phyloP scores from a whole-genome alignment of 352 stramenopile species.

The Globisporangium orthogonon region DNA sequence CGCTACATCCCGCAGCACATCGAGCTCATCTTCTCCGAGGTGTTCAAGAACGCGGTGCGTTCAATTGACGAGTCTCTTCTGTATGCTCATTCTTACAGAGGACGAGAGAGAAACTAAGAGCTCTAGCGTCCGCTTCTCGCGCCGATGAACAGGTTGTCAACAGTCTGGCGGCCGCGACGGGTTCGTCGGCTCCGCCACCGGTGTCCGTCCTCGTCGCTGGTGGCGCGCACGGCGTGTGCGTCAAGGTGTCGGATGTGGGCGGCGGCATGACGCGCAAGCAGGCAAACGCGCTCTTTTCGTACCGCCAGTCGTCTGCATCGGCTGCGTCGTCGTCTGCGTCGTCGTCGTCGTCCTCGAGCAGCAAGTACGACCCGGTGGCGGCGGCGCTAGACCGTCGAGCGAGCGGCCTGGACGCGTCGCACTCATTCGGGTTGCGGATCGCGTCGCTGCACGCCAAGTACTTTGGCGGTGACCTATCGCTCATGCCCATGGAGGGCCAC shows the following conservation, averaged over 20 bases:
- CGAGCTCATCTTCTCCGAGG: slow-evolving; percentile 74
- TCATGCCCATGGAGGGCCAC: slow-evolving; percentile 99
- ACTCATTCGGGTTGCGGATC: slow-evolving; percentile 90
- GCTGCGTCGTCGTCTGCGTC: slow-evolving; percentile 3
- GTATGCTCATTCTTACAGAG: background rate
- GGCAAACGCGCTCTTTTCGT: slow-evolving; percentile 64
- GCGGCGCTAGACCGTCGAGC: slow-evolving; percentile 62
- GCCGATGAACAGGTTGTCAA: slow-evolving; percentile 25
- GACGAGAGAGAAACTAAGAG: background rate
- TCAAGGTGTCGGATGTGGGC: slow-evolving; percentile 76
- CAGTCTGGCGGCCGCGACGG: slow-evolving; percentile 28
- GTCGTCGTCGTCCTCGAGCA: slow-evolving; percentile 9
- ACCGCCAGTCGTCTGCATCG: slow-evolving; percentile 31
- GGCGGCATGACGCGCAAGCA: slow-evolving; percentile 71
- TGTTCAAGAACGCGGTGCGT: slow-evolving; percentile 71
- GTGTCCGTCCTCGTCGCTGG: slow-evolving; percentile 61
- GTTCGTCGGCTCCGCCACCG: slow-evolving; percentile 27
- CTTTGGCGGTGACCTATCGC: slow-evolving; percentile 97
- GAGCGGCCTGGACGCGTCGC: slow-evolving; percentile 55
- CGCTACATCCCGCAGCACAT: slow-evolving; percentile 81
- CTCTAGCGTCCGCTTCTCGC: background rate
- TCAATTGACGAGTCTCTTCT: background rate
- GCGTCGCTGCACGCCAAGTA: slow-evolving; percentile 94
- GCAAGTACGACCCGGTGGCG: slow-evolving; percentile 62
- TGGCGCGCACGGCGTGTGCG: slow-evolving; percentile 61